phyloP scores from a whole-genome alignment of 805 yeast genomes.

The Candida patagonica region DNA sequence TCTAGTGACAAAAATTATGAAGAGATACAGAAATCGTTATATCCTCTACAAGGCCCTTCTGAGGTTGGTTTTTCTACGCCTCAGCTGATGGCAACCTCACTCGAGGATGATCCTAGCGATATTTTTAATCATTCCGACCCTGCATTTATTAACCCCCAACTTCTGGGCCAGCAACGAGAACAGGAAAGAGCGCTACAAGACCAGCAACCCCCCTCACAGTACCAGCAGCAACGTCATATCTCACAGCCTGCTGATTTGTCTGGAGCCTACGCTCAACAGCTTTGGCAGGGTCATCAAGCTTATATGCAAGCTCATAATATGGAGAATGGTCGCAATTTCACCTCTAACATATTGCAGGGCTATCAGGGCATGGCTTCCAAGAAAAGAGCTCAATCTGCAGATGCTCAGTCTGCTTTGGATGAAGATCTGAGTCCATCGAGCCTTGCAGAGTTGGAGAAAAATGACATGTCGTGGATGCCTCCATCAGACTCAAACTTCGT shows the following conservation, averaged over 20 bases:
- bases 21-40: slow-evolving; percentile 8
- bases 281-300: neutral
- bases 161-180: slow-evolving; percentile 11
- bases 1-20: slow-evolving; percentile 39
- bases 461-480: slow-evolving; percentile 17
- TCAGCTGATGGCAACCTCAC: slow-evolving; percentile 50
- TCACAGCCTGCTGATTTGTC: neutral
- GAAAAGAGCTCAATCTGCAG: neutral
- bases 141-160: slow-evolving; percentile 22
- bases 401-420: slow-evolving; percentile 4
- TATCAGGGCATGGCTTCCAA: neutral
- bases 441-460: slow-evolving; percentile 8
- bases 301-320: neutral
- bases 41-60: slow-evolving; percentile 36
- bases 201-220: too few species aligned
- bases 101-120: slow-evolving; percentile 48
- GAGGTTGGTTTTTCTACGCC: slow-evolving; percentile 81
- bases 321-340: slow-evolving; percentile 1
- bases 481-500: slow-evolving; percentile 6
- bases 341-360: neutral
- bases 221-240: slow-evolving; percentile 15
- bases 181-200: neutral
- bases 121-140: slow-evolving; percentile 30
- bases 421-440: slow-evolving; percentile 14
- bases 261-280: neutral